These are phyloP conservation scores for Fusarium oxysporum DNA, from an alignment of 2,329 filamentous ascomycete species.

Conservation along the genomic window DNA sequence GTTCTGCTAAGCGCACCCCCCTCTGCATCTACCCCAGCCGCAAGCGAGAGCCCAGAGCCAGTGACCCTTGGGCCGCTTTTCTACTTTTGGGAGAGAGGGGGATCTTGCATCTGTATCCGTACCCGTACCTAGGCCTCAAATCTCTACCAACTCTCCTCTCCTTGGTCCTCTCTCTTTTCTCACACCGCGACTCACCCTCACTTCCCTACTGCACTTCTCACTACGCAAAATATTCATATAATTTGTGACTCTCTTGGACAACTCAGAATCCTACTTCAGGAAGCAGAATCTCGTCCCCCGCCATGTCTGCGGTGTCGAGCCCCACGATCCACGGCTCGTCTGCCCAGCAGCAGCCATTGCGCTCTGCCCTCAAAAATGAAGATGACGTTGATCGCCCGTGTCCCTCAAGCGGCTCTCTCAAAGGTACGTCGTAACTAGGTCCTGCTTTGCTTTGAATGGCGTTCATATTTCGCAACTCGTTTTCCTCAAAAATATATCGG, in stretches of 20 bases:
- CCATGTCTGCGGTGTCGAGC: slow-evolving; percentile 45
- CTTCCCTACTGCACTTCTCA: neutral
- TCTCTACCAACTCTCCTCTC: slow-evolving; percentile 26
- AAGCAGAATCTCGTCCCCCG: slow-evolving; percentile 13
- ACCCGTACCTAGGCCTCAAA: slow-evolving; percentile 29
- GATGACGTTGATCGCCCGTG: slow-evolving; percentile 54
- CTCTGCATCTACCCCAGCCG: slow-evolving; percentile 12
- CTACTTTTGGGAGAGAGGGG: slow-evolving; percentile 33
- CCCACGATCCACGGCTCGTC: slow-evolving; percentile 38
- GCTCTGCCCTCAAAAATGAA: slow-evolving; percentile 59
- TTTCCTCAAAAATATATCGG: slow-evolving; percentile 6
- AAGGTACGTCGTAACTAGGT: slow-evolving; percentile 54
- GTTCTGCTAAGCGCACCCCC: slow-evolving; percentile 41
- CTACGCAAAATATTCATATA: neutral
- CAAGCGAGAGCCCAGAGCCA: slow-evolving; percentile 16
- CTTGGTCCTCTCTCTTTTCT: slow-evolving; percentile 2
- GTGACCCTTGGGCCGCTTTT: slow-evolving; percentile 36
- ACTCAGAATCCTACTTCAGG: neutral
- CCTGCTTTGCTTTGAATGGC: neutral
- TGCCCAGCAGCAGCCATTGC: slow-evolving; percentile 47
- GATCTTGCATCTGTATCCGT: slow-evolving; percentile 39
- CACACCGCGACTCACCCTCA: slow-evolving; percentile 18
- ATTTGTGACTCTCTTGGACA: neutral
- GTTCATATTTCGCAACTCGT: neutral
- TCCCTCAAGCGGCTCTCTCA: slow-evolving; percentile 53